phyloP scores from a whole-genome alignment of 305 asterid genomes.

The Coffea humblotiana region DNA sequence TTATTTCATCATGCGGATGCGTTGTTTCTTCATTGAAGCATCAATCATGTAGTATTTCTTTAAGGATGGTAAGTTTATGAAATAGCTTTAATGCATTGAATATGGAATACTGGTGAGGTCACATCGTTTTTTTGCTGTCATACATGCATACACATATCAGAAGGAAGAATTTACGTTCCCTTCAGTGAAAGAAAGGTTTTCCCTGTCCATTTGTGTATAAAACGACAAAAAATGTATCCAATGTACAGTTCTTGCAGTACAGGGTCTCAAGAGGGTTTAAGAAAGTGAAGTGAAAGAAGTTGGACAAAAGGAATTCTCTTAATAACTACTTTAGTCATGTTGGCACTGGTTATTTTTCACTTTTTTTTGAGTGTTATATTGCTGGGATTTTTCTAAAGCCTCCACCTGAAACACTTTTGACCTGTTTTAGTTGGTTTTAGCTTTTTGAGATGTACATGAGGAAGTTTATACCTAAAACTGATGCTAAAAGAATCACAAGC shows the following conservation, averaged over 20 bases:
- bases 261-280: not conserved
- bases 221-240: not conserved
- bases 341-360: not conserved
- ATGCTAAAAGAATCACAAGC: not conserved
- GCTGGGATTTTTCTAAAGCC: not conserved
- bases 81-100: not conserved
- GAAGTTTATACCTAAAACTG: not conserved
- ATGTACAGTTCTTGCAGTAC: not conserved
- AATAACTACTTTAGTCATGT: not conserved
- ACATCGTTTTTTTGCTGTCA: not conserved
- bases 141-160: not conserved
- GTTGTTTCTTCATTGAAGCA: not conserved
- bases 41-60: not conserved
- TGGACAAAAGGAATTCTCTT: not conserved
- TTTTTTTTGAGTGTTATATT: not conserved
- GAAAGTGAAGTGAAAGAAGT: not conserved
- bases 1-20: not conserved
- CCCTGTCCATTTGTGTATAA: not conserved
- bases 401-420: not conserved
- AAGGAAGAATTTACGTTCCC: not conserved
- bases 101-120: not conserved
- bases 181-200: not conserved
- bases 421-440: not conserved
- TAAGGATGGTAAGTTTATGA: not conserved
- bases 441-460: not conserved